Conservation (phyloP, 2,329 filamentous ascomycete species). For the Verticillium tricorpus region DNA sequence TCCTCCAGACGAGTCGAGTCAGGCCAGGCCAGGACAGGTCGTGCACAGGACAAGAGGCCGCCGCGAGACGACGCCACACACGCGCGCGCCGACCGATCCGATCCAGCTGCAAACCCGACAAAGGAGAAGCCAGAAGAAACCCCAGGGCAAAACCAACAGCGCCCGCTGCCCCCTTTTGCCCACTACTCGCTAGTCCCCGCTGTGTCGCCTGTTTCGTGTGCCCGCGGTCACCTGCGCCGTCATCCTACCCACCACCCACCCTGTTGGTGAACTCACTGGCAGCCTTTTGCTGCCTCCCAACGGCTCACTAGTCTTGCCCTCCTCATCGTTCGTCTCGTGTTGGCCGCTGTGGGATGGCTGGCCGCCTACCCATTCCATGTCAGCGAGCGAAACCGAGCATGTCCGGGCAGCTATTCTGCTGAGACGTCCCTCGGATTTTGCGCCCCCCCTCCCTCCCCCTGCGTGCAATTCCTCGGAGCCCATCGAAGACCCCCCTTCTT, state of each 20-base stretch:
- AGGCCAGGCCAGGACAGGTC: background rate
- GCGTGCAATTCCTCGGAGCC: background rate
- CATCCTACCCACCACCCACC: too few species aligned
- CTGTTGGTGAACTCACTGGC: too few species aligned
- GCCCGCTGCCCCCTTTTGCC: background rate
- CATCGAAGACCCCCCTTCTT: background rate
- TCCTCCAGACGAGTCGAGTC: background rate
- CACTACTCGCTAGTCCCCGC: background rate
- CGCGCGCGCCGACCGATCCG: background rate
- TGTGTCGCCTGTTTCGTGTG: background rate
- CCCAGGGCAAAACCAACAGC: background rate
- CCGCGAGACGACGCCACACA: background rate
- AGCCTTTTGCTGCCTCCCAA: background rate
- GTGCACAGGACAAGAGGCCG: background rate
- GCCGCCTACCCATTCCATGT: background rate
- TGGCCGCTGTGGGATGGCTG: background rate
- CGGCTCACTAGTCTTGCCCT: background rate
- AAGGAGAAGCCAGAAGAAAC: background rate
- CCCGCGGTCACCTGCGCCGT: background rate
- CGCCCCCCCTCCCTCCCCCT: background rate
- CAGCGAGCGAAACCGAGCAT: background rate
- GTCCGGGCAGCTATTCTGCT: background rate
- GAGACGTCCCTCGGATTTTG: background rate
- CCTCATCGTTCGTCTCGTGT: background rate
- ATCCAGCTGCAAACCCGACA: background rate